A percentile compares a stretch with the other conserved stretches of the same genome.
Evolutionary conservation across 2,329 filamentous ascomycete species (phyloP).

Genomic region (Colletotrichum abscissum): DNA sequence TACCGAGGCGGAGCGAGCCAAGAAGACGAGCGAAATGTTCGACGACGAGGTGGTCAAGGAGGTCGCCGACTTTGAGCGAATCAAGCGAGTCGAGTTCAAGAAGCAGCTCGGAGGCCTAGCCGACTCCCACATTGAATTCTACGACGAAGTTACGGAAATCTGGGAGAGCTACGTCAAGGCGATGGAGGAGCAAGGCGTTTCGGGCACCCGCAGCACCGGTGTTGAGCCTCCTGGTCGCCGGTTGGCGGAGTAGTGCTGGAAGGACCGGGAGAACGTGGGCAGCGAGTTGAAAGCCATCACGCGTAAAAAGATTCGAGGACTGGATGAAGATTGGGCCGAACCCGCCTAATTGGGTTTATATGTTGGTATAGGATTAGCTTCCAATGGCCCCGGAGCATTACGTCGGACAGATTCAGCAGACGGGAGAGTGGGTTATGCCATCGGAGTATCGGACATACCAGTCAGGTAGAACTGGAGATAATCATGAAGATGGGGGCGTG

Average conservation of each 20-base stretch:
- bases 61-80: constrained; percentile 93
- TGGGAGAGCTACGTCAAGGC: constrained; percentile 94
- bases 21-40: constrained; percentile 89
- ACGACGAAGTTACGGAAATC: constrained; percentile 79
- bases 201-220: constrained; percentile 26
- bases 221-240: constrained; percentile 34
- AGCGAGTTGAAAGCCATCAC: background rate
- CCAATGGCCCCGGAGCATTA: background rate
- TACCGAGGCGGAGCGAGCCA: constrained; percentile 87
- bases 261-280: background rate
- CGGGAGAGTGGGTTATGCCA: background rate
- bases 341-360: background rate
- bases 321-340: background rate
- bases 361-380: constrained; percentile 18
- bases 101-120: constrained; percentile 86
- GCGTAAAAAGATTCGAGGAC: background rate
- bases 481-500: background rate
- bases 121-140: constrained; percentile 88
- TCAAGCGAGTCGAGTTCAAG: constrained; percentile 94
- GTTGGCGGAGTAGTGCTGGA: constrained; percentile 16
- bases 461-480: constrained; percentile 9
- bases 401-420: constrained; percentile 1
- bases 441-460: background rate
- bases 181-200: constrained; percentile 76
- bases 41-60: constrained; percentile 97